Base-by-base conservation (phyloP, 116 monocot genomes). In the Trichopus zeylanicus region DNA sequence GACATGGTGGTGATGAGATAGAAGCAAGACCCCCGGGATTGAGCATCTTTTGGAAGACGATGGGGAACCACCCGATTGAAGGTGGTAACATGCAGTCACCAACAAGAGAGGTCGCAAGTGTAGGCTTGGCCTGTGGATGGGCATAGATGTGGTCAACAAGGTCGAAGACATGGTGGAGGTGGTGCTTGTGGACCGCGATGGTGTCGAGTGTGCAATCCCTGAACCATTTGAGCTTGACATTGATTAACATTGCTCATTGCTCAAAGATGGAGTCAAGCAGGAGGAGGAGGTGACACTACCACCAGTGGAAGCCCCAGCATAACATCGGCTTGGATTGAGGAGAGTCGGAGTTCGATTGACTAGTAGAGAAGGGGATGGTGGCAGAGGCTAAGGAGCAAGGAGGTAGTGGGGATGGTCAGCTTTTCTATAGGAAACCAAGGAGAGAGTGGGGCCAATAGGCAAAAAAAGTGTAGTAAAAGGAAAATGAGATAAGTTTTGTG, bases 121-220 rank as follows among this genome's bases (percentile, higher is more conserved):
- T 51, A 48, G 46, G 55, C 28, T 55, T 47, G 49, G 63, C 59
- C 19, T 9, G 29, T 5, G 53, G 55, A 5, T 57, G 2, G 55
- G 86, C 57, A 55, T 61, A 34, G 65, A 85, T 64, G 24, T 13
- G 29, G 52, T 73, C 31, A 63, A 88, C 33, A 22, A 93, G 81
- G 64, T 71, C 61, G 69, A 69, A 73, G 67, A 60, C 70, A 25
- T 62, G 31, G 32, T 64, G 76, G 67, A 93, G 93, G 54, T 85
- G 79, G 28, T 79, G 67, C 60, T 88, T 82, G 19, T 89, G 68
- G 65, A 79, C 39, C 18, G 88, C 85, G 23, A 63, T 81, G 35
- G 38, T 54, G 59, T 93, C 93, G 29, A 93, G 93, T 7, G 62
- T 8, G 0, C 72, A 73, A 63, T 89, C 93, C 48, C 75, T 76